Conservation (phyloP, 306 rosid genomes). For the Prinsepia uniflora region DNA sequence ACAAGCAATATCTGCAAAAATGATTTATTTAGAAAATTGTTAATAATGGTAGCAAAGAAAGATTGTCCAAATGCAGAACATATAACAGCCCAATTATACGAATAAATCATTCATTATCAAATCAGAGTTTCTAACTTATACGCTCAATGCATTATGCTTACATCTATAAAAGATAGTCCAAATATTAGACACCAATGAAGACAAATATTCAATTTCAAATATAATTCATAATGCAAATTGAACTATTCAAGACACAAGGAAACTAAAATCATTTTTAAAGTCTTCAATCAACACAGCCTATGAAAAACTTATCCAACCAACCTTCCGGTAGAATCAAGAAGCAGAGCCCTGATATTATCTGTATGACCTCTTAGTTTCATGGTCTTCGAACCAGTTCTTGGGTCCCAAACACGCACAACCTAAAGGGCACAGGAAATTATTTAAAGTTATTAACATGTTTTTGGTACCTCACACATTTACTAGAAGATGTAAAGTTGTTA, state of each 20-base stretch:
- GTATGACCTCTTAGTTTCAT: constrained; percentile 93
- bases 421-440: constrained; percentile 29
- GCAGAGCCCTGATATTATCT: constrained; percentile 89
- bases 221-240: constrained; percentile 13
- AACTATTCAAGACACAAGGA: neutral
- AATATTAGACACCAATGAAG: neutral
- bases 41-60: constrained; percentile 2
- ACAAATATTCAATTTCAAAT: neutral
- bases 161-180: too few species aligned
- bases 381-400: constrained; percentile 92
- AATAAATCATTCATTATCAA: neutral
- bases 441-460: constrained; percentile 11
- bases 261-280: neutral
- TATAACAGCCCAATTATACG: neutral
- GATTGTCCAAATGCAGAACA: neutral
- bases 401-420: constrained; percentile 99
- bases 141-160: too few species aligned
- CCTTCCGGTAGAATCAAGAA: constrained; percentile 96
- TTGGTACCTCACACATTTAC: constrained; percentile 2
- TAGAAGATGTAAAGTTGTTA: constrained; percentile 5
- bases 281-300: constrained; percentile 17
- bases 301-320: constrained; percentile 30
- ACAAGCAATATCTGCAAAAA: constrained; percentile 77
- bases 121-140: too few species aligned
- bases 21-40: constrained; percentile 16